Conservation (phyloP, 2,329 filamentous ascomycete species). For the Elsinoe arachidis region DNA sequence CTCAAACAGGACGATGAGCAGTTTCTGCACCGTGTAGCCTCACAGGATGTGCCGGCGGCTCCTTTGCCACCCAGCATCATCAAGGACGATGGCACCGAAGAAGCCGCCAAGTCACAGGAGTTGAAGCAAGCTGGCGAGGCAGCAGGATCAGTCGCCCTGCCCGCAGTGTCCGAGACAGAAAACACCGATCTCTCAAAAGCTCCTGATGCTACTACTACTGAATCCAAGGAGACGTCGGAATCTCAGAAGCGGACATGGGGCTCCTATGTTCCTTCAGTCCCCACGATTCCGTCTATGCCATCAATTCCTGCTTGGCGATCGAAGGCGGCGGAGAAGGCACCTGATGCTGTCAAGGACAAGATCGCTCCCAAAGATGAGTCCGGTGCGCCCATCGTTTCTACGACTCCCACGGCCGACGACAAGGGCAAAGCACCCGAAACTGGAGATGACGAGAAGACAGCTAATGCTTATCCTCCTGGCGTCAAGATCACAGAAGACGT, state of each 20-base stretch:
- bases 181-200: conserved; percentile 19
- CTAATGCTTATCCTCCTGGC: conserved; percentile 20
- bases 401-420: background rate
- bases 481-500: conserved; percentile 25
- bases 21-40: conserved; percentile 46
- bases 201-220: conserved; percentile 12
- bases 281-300: conserved; percentile 13
- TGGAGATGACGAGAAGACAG: conserved; percentile 30
- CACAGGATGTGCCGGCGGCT: conserved; percentile 36
- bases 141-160: conserved; percentile 15
- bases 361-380: background rate
- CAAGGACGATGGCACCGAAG: conserved; percentile 28
- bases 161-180: conserved; percentile 22
- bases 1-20: conserved; percentile 54
- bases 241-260: conserved; percentile 30
- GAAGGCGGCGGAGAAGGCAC: conserved; percentile 21
- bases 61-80: conserved; percentile 33
- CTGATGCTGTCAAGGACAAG: conserved; percentile 3
- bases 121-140: conserved; percentile 18
- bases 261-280: conserved; percentile 25
- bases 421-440: background rate
- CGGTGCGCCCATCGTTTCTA: background rate
- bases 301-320: conserved; percentile 19
- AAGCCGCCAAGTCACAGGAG: conserved; percentile 19
- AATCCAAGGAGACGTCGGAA: conserved; percentile 23